A percentile compares a stretch with the other conserved stretches of the same genome.
These are phyloP conservation scores for Alternaria incomplexa DNA, from an alignment of 2,329 filamentous ascomycete species.

Conservation along the genomic window DNA sequence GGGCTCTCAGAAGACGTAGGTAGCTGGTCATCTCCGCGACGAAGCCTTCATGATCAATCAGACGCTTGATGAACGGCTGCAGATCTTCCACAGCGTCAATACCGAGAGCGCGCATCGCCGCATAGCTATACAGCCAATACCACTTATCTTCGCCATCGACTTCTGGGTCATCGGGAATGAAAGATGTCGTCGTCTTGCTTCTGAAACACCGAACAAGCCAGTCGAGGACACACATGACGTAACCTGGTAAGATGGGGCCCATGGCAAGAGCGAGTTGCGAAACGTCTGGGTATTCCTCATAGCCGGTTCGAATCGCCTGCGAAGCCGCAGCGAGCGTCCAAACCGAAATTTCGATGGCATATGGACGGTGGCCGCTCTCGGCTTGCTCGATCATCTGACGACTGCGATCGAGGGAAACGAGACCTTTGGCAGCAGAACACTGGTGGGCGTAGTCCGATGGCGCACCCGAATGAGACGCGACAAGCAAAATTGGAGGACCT, in stretches of 20 bases:
- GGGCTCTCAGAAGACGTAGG: neutral
- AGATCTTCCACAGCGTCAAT: conserved; percentile 6
- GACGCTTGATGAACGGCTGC: neutral
- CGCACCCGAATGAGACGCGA: conserved; percentile 1
- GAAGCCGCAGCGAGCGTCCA: conserved; percentile 5
- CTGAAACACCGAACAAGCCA: conserved; percentile 4
- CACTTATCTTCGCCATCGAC: conserved; percentile 8
- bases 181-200: neutral
- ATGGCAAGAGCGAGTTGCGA: neutral
- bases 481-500: neutral
- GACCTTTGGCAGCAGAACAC: neutral
- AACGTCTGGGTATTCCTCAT: neutral
- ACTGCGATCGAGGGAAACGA: conserved; percentile 2
- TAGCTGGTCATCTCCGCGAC: neutral
- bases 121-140: conserved; percentile 15
- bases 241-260: conserved; percentile 5
- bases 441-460: neutral
- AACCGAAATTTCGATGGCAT: conserved; percentile 7
- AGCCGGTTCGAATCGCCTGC: neutral
- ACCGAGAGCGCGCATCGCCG: conserved; percentile 6
- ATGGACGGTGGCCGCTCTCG: neutral
- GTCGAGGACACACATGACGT: conserved; percentile 11
- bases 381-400: conserved; percentile 11
- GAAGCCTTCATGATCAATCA: neutral
- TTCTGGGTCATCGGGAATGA: neutral